A percentile compares a stretch with the other conserved stretches of the same genome.
These are phyloP conservation scores for Boletus smithii DNA, from an alignment of 1,284 basidiomycete genomes.

Conservation along the genomic window DNA sequence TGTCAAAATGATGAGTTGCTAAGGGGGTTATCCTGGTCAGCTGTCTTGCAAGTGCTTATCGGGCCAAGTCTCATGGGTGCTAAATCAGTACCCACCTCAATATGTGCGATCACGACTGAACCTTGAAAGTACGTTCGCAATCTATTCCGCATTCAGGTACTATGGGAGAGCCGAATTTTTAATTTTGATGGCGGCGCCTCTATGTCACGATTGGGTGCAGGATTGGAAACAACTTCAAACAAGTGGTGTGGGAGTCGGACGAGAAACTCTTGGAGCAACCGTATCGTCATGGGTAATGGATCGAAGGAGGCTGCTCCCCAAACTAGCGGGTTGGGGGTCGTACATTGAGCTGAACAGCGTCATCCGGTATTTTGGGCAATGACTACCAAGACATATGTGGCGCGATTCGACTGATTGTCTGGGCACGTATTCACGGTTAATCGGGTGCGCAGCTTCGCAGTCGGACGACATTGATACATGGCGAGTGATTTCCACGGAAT, in stretches of 20 bases:
- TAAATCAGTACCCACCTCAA: conserved; percentile 15
- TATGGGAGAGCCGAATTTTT: conserved; percentile 14
- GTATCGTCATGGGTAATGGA: conserved; percentile 2
- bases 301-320: neutral
- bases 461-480: no score
- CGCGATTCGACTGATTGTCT: no score
- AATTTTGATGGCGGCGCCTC: conserved; percentile 13
- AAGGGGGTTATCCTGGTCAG: conserved; percentile 27
- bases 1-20: no score
- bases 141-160: conserved; percentile 17
- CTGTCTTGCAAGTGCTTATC: conserved; percentile 28
- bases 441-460: no score
- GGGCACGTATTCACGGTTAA: no score
- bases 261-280: conserved; percentile 1
- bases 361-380: neutral
- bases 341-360: neutral
- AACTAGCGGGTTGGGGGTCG: neutral
- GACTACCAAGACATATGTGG: neutral
- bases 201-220: neutral
- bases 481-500: neutral
- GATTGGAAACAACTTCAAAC: conserved; percentile 9
- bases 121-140: conserved; percentile 18
- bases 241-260: conserved; percentile 2
- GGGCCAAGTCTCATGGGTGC: conserved; percentile 12
- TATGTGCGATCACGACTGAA: conserved; percentile 16